Conservation (phyloP, 2,329 filamentous ascomycete genomes). For the Capronia epimyces region DNA sequence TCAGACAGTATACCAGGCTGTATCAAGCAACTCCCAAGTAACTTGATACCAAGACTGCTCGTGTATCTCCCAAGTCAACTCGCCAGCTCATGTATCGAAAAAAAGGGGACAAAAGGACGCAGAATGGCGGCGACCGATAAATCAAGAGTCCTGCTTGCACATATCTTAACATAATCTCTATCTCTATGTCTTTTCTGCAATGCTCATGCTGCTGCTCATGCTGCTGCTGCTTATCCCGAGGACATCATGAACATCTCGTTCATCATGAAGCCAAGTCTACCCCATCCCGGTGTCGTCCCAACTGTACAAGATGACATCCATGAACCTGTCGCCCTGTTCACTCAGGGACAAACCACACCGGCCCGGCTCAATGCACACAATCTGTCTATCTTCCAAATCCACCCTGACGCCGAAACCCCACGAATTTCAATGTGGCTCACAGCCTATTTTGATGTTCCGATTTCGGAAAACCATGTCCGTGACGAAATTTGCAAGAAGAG, state of each 20-base stretch:
- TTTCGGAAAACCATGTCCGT: slow-evolving; percentile 1
- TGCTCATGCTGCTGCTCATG: not conserved
- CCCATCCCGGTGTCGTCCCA: not conserved
- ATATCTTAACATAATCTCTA: slow-evolving; percentile 3
- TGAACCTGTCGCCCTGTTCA: slow-evolving; percentile 1
- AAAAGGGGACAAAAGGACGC: too few relatives aligned
- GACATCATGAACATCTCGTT: not conserved
- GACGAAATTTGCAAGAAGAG: not conserved
- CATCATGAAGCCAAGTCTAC: not conserved
- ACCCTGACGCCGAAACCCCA: slow-evolving; percentile 10
- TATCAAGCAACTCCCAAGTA: too few relatives aligned
- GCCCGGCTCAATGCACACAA: slow-evolving; percentile 1
- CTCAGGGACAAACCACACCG: not conserved
- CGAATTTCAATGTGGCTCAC: slow-evolving; percentile 4
- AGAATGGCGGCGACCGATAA: too few relatives aligned
- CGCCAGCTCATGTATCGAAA: too few relatives aligned
- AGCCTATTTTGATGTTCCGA: slow-evolving; percentile 1
- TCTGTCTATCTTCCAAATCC: slow-evolving; percentile 8
- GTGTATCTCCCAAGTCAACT: too few relatives aligned
- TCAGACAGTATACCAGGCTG: too few relatives aligned
- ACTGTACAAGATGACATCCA: slow-evolving; percentile 1
- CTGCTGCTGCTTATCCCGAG: too few relatives aligned
- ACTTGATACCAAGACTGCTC: too few relatives aligned
- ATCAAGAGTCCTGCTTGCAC: too few relatives aligned
- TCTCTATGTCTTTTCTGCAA: slow-evolving; percentile 12